phyloP scores from a whole-genome alignment of 139 green algal species.

The Chlamydomonas incerta region DNA sequence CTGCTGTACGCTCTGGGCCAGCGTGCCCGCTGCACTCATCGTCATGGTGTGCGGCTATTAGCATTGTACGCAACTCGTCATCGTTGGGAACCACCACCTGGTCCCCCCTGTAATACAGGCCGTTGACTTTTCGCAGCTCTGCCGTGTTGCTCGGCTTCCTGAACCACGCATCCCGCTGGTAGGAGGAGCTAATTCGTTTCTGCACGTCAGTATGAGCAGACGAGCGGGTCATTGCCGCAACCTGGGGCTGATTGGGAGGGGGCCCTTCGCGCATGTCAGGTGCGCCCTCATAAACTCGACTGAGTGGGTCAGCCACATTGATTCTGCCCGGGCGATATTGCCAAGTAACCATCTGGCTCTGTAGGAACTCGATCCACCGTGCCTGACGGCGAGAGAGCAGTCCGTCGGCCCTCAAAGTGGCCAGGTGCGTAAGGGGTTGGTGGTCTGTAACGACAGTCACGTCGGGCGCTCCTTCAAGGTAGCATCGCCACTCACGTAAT shows the following conservation, averaged over 20 bases:
- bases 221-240: background rate
- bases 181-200: background rate
- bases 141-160: background rate
- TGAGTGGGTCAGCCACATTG: constrained; percentile 62
- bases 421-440: constrained; percentile 40
- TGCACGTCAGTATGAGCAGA: background rate
- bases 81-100: background rate
- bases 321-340: constrained; percentile 51
- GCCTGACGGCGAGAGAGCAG: background rate
- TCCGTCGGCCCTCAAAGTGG: background rate
- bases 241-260: no score
- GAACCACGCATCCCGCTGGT: background rate
- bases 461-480: constrained; percentile 26
- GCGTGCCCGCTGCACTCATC: background rate
- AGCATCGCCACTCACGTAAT: constrained; percentile 58
- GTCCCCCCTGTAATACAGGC: background rate
- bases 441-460: constrained; percentile 57
- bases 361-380: constrained; percentile 21
- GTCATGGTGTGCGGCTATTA: background rate
- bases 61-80: background rate
- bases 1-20: background rate
- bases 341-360: constrained; percentile 48
- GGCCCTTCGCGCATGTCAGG: background rate
- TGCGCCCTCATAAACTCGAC: background rate
- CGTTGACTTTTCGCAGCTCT: background rate